These are phyloP conservation scores for Didymella pomorum DNA, from an alignment of 2,329 filamentous ascomycete genomes.

Conservation along the genomic window DNA sequence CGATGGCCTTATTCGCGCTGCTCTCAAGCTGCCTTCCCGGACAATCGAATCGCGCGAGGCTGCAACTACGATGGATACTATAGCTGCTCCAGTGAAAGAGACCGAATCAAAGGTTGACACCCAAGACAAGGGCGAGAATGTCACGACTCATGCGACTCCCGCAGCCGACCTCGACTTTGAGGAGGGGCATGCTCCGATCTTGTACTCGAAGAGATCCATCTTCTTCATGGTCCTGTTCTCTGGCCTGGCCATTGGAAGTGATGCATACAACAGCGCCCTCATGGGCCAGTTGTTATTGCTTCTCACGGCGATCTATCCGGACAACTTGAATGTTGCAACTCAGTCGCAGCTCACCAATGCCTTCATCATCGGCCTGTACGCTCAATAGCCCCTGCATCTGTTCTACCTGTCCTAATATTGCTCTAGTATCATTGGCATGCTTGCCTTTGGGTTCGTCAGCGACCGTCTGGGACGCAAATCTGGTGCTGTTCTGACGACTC, in stretches of 20 bases:
- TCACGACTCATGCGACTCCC: constrained; percentile 5
- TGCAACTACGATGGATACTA: not conserved
- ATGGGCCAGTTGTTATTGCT: constrained; percentile 47
- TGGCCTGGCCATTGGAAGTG: constrained; percentile 46
- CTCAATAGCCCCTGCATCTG: not conserved
- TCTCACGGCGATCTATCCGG: constrained; percentile 44
- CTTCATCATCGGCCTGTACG: constrained; percentile 43
- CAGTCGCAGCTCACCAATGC: constrained; percentile 46
- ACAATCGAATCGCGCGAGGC: not conserved
- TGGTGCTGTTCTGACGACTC: constrained; percentile 45
- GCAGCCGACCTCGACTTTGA: constrained; percentile 19
- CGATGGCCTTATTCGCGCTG: not conserved
- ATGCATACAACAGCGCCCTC: constrained; percentile 49
- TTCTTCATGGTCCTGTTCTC: constrained; percentile 49
- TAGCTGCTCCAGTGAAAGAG: constrained; percentile 3
- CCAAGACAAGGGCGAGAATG: not conserved
- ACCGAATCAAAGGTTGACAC: not conserved
- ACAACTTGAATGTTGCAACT: constrained; percentile 36
- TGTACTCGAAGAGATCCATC: constrained; percentile 43
- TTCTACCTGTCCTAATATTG: not conserved
- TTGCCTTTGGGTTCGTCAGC: constrained; percentile 44
- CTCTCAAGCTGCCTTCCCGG: not conserved
- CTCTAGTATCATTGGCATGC: constrained; percentile 42
- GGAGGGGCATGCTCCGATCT: constrained; percentile 25
- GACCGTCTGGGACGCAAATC: constrained; percentile 47